Conservation (phyloP, 139 green algal species). For the Microglena sp. region DNA sequence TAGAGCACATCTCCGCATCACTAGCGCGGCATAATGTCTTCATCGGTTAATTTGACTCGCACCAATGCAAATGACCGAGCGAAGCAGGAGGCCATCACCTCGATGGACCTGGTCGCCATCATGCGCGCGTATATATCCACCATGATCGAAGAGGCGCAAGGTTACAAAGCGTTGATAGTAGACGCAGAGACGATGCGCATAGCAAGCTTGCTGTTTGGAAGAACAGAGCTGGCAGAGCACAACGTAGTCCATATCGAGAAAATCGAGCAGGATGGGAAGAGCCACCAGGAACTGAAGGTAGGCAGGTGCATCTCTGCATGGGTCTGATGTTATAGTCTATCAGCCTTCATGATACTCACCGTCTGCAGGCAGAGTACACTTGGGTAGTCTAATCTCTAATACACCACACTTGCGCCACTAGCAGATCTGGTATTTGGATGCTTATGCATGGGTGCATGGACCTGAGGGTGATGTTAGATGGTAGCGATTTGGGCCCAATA, state of each 20-base stretch:
- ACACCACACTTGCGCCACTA: neutral
- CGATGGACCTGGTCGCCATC: constrained; percentile 55
- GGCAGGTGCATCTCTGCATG: neutral
- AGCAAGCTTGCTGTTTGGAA: constrained; percentile 64
- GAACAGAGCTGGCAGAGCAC: constrained; percentile 84
- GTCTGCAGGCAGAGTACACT: neutral
- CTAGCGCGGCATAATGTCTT: too few species aligned
- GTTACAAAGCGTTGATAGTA: constrained; percentile 89
- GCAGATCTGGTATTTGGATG: too few species aligned
- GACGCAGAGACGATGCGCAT: constrained; percentile 83
- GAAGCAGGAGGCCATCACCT: constrained; percentile 23
- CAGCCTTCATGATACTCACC: neutral
- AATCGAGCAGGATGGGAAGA: constrained; percentile 54
- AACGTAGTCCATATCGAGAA: constrained; percentile 88
- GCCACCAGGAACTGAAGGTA: constrained; percentile 78
- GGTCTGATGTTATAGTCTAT: neutral
- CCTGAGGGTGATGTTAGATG: too few species aligned
- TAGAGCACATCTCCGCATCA: too few species aligned
- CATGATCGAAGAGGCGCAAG: constrained; percentile 48
- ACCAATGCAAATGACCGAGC: too few species aligned
- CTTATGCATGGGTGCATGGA: too few species aligned
- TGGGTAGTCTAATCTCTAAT: neutral
- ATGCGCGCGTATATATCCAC: constrained; percentile 35
- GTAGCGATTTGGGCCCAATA: too few species aligned
- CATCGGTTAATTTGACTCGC: too few species aligned